Percentiles rank a stretch among this genome's conserved stretches.
Evolutionary conservation across 176 grass and related monocot genomes (phyloP).

Genomic region (Rhynchospora tenuis): DNA sequence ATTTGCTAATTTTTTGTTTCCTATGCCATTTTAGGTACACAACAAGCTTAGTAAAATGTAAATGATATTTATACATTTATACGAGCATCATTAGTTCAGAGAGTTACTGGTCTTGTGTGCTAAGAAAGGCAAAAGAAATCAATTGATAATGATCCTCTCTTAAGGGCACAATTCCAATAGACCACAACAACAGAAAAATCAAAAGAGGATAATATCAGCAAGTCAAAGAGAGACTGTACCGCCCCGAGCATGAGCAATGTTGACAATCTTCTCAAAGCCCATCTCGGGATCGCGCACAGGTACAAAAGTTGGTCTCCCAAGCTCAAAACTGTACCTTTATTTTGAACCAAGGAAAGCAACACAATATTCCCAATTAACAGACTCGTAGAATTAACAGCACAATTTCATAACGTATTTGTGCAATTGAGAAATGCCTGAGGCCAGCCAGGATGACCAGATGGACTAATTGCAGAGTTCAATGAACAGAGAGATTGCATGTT

Average conservation of each 20-base stretch:
- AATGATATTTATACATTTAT: background rate
- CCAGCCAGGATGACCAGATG: background rate
- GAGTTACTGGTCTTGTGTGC: background rate
- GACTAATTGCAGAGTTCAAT: background rate
- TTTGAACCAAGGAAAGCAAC: background rate
- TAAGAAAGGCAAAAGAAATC: background rate
- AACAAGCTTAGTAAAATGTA: background rate
- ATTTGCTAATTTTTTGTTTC: background rate
- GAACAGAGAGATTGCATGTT: background rate
- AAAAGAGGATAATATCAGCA: background rate
- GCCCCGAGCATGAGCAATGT: conserved; percentile 77
- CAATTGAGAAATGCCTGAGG: background rate
- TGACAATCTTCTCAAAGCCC: conserved; percentile 87
- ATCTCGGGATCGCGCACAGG: conserved; percentile 63
- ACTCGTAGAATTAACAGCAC: background rate
- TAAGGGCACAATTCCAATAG: background rate
- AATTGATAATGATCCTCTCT: background rate
- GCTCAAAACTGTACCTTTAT: conserved; percentile 56
- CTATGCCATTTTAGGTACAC: background rate
- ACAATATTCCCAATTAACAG: background rate
- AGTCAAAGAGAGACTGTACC: conserved; percentile 34
- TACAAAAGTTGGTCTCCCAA: conserved; percentile 70
- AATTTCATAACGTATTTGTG: background rate
- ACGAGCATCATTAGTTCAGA: background rate
- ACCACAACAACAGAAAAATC: background rate